These are phyloP conservation scores for Sporisorium scitamineum DNA, from an alignment of 1,284 basidiomycete genomes.

Conservation along the genomic window DNA sequence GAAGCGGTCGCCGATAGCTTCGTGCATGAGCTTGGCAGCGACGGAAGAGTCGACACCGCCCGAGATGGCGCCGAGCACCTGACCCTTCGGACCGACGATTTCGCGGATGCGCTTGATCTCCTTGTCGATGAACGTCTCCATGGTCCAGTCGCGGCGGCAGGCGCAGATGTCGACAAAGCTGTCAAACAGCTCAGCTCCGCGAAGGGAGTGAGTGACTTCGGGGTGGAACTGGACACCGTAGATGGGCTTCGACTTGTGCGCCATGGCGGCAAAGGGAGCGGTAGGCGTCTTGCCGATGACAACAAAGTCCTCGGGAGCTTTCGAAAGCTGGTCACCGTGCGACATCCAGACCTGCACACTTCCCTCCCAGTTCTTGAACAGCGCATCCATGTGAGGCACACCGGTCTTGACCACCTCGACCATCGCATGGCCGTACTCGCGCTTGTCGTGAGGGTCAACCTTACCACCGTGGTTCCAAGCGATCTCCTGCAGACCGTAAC, in stretches of 20 bases:
- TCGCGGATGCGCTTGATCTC: slow-evolving; percentile 94
- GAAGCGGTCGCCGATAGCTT: slow-evolving; percentile 96
- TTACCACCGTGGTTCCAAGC: slow-evolving; percentile 88
- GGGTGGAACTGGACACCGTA: slow-evolving; percentile 99
- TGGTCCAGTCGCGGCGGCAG: slow-evolving; percentile 89
- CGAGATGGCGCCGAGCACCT: slow-evolving; percentile 96
- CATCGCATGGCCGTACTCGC: slow-evolving; percentile 94
- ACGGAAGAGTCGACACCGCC: slow-evolving; percentile 98
- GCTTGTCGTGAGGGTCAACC: slow-evolving; percentile 87
- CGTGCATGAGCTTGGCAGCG: slow-evolving; percentile 99
- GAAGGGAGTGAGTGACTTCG: slow-evolving; percentile 94
- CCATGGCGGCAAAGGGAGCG: slow-evolving; percentile 93
- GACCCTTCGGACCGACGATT: slow-evolving; percentile 92
- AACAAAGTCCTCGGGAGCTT: slow-evolving; percentile 84
- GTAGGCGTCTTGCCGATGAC: slow-evolving; percentile 87
- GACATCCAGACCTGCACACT: slow-evolving; percentile 98
- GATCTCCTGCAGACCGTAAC: slow-evolving; percentile 99
- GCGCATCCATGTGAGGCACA: slow-evolving; percentile 74
- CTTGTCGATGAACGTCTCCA: slow-evolving; percentile 99
- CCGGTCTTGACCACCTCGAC: slow-evolving; percentile 81
- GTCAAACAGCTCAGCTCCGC: slow-evolving; percentile 90
- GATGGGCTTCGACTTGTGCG: slow-evolving; percentile 87
- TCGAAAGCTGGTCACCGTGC: slow-evolving; percentile 92
- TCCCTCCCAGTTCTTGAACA: slow-evolving; percentile 86
- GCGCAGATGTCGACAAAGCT: slow-evolving; percentile 87